A percentile compares a stretch with the other conserved stretches of the same genome.
These are phyloP conservation scores for Davidsoniella virescens DNA, from an alignment of 2,329 filamentous ascomycete genomes.

Conservation along the genomic window DNA sequence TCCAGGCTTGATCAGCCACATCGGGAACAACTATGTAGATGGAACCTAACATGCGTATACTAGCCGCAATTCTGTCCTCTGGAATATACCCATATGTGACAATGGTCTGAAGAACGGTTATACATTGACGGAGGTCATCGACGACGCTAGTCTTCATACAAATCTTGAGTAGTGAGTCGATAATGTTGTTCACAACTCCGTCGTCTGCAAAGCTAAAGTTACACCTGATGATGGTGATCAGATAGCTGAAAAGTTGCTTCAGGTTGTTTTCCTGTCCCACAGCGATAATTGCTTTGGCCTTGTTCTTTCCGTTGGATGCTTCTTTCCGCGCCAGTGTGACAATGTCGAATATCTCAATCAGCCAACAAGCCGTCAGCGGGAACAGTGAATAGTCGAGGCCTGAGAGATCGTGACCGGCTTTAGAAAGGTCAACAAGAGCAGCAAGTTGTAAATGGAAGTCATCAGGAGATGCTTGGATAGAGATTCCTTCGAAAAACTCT, in stretches of 20 bases:
- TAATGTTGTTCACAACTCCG: conserved; percentile 40
- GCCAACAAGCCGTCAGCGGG: conserved; percentile 44
- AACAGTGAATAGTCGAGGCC: conserved; percentile 54
- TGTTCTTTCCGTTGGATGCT: conserved; percentile 22
- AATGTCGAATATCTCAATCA: conserved; percentile 37
- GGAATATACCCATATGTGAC: conserved; percentile 60
- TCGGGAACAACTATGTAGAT: conserved; percentile 50
- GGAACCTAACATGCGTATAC: conserved; percentile 54
- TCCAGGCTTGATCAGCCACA: conserved; percentile 50
- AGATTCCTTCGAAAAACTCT: conserved; percentile 48
- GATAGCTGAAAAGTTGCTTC: conserved; percentile 44
- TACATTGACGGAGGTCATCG: conserved; percentile 49
- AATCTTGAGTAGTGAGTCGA: conserved; percentile 47
- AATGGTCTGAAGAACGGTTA: conserved; percentile 51
- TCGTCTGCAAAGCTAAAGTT: conserved; percentile 54
- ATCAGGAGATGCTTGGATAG: conserved; percentile 36
- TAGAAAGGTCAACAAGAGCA: conserved; percentile 44
- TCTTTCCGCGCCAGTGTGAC: conserved; percentile 35
- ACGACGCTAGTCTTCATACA: conserved; percentile 50
- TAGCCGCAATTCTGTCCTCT: conserved; percentile 41
- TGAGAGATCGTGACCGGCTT: conserved; percentile 42
- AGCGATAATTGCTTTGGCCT: conserved; percentile 4
- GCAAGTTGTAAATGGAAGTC: conserved; percentile 53
- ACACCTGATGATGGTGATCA: conserved; percentile 57
- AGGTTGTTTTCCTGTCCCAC: conserved; percentile 44